These are phyloP conservation scores for Clarireedia homoeocarpa DNA, from an alignment of 2,329 filamentous ascomycete genomes.

Conservation along the genomic window DNA sequence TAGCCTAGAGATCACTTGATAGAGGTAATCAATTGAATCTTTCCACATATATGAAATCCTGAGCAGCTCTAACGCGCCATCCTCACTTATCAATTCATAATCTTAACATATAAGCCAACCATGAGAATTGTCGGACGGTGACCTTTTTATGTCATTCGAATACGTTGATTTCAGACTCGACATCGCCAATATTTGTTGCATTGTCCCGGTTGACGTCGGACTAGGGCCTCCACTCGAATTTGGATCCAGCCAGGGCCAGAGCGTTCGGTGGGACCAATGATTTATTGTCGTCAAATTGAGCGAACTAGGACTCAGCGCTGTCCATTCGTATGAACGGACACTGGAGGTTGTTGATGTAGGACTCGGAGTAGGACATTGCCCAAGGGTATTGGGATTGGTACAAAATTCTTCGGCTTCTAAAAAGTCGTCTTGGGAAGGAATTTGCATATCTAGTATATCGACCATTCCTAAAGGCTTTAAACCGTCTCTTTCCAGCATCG, in stretches of 20 bases:
- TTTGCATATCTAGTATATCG: not conserved
- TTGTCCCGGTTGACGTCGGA: not conserved
- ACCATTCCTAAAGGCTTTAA: not conserved
- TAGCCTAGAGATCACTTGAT: no score
- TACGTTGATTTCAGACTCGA: not conserved
- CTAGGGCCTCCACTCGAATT: not conserved
- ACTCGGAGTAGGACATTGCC: not conserved
- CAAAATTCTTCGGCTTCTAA: not conserved
- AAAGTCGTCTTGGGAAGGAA: not conserved
- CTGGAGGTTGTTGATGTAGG: not conserved
- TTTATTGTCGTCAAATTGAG: not conserved
- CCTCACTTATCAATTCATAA: constrained; percentile 5
- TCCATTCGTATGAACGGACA: not conserved
- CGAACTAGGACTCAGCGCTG: not conserved
- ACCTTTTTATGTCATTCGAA: not conserved
- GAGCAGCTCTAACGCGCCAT: constrained; percentile 13
- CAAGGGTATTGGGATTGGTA: not conserved
- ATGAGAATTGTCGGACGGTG: not conserved
- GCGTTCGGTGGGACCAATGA: not conserved
- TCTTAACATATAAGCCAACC: not conserved
- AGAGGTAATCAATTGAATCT: not conserved
- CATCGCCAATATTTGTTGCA: not conserved
- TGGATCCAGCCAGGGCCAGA: not conserved
- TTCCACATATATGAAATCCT: not conserved
- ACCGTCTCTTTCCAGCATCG: not conserved